Percentiles rank a stretch among this genome's conserved stretches.
phyloP scores from a whole-genome alignment of 2,329 filamentous ascomycete species.

The Colletotrichum limetticola region DNA sequence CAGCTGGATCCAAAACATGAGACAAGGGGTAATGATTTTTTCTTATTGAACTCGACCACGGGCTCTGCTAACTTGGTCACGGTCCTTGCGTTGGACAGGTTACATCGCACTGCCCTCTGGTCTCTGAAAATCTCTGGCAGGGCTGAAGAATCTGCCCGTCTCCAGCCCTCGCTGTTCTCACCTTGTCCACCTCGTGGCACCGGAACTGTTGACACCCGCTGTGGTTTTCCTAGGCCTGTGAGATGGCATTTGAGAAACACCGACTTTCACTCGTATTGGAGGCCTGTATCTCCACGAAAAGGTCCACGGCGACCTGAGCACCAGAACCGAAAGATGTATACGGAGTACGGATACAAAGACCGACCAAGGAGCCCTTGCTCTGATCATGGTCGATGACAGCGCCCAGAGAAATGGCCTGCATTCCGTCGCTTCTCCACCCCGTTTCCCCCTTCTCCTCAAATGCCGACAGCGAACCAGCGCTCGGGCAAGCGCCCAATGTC shows the following conservation, averaged over 20 bases:
- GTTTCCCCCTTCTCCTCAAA: conserved; percentile 1
- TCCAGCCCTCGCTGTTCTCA: neutral
- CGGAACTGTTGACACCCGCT: neutral
- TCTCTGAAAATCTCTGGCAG: conserved; percentile 1
- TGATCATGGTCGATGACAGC: conserved; percentile 28
- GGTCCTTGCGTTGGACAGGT: neutral
- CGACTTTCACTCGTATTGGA: neutral
- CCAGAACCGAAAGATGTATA: neutral
- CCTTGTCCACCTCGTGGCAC: conserved; percentile 10
- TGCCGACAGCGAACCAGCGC: conserved; percentile 24
- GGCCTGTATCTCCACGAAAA: neutral
- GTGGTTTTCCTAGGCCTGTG: neutral
- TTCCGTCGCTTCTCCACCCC: conserved; percentile 9
- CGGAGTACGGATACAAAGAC: no score
- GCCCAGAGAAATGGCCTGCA: conserved; percentile 18
- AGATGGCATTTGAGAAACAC: neutral
- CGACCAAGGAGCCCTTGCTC: conserved; percentile 7
- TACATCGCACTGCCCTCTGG: conserved; percentile 4
- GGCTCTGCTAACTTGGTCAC: neutral
- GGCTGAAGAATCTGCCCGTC: conserved; percentile 10
- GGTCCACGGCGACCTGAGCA: neutral
- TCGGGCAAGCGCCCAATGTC: neutral
- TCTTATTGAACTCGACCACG: neutral
- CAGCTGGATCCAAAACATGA: neutral
- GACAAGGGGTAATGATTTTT: neutral